Base-by-base conservation (phyloP, 2,329 filamentous ascomycete species). In the Dactylellina sp. region DNA sequence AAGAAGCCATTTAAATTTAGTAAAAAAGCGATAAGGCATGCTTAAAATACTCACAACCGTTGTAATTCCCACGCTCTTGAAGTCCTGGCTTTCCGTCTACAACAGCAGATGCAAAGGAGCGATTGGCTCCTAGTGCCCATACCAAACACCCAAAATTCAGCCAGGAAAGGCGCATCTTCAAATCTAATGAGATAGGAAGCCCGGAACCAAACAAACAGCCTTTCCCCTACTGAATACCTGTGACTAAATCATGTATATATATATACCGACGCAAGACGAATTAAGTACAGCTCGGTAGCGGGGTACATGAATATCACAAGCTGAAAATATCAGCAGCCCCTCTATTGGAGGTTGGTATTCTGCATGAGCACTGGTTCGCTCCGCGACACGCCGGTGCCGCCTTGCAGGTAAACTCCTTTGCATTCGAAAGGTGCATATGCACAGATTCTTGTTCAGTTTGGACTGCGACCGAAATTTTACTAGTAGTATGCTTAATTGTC, bases 301-400 rank as follows among this genome's bases (percentile, higher is more conserved):
- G 9, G 9, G 28, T 32, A 9, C 9, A 5, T 9, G 28, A 5
- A 32, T 32, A 5, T 32, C 28, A 32, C n/a, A 32, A 32, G 28
- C 28, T 32, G 4, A 32, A n/a, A 32, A 32, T 32, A 32, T 32
- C 28, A 5, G 28, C 28, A 9, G 28, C 37, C 37, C n/a, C 5
- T 16, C 4, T 40, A 40, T 40, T 7, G 14, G 12, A 14, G 12
- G 37, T 14, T 40, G 5, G 37, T 40, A 40, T 12, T 14, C 37
- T 14, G 37, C 12, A 4, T 16, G 37, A 40, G 9, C 3, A 4
- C 37, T 4, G 37, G 5, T 12, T 40, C n/a, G 37, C 14, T 16
- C 37, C 37, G 37, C 37, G 37, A 40, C 3, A 40, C 37, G n/a
- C 37, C 37, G 37, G 37, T 40, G 37, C n/a, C 37, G 37, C 37